Evolutionary conservation across 1,139 yeast species (phyloP).

Genomic region (Spathaspora sp.): DNA sequence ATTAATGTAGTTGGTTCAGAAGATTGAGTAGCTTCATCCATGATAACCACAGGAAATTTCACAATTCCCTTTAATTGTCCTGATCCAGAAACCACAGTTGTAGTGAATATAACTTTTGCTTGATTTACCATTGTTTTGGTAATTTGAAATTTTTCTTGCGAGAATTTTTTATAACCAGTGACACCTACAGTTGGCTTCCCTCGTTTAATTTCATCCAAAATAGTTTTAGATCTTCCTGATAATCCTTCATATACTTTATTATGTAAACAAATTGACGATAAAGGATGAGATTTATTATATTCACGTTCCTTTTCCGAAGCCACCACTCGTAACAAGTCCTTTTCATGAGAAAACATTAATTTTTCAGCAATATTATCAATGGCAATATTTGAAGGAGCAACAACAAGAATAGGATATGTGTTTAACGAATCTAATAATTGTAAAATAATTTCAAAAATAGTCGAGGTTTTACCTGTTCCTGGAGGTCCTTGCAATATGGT

Average conservation of each 20-base stretch:
- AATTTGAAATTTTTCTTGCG: conserved; percentile 40
- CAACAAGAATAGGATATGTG: conserved; percentile 66
- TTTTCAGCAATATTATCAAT: conserved; percentile 77
- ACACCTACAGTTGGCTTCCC: conserved; percentile 28
- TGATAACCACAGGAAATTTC: conserved; percentile 64
- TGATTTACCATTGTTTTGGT: conserved; percentile 42
- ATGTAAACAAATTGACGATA: conserved; percentile 62
- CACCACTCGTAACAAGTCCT: conserved; percentile 58
- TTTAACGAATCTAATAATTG: conserved; percentile 56
- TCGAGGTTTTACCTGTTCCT: conserved; percentile 68
- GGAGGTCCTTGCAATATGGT: conserved; percentile 72
- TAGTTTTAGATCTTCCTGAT: conserved; percentile 43
- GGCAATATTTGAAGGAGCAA: conserved; percentile 76
- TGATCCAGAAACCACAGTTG: conserved; percentile 73
- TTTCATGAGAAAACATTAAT: conserved; percentile 47
- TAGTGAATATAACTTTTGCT: conserved; percentile 68
- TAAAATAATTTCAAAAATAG: conserved; percentile 63
- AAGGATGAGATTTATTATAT: conserved; percentile 53
- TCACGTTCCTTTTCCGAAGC: conserved; percentile 63
- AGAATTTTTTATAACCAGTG: conserved; percentile 46
- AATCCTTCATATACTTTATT: conserved; percentile 54
- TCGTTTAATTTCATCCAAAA: conserved; percentile 39
- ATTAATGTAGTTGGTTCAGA: conserved; percentile 70
- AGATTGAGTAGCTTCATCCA: conserved; percentile 65
- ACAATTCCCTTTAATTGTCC: conserved; percentile 55